A percentile compares a stretch with the other conserved stretches of the same genome.
Conservation (phyloP, 2,329 filamentous ascomycete species). For the Neoascochyta sp. region DNA sequence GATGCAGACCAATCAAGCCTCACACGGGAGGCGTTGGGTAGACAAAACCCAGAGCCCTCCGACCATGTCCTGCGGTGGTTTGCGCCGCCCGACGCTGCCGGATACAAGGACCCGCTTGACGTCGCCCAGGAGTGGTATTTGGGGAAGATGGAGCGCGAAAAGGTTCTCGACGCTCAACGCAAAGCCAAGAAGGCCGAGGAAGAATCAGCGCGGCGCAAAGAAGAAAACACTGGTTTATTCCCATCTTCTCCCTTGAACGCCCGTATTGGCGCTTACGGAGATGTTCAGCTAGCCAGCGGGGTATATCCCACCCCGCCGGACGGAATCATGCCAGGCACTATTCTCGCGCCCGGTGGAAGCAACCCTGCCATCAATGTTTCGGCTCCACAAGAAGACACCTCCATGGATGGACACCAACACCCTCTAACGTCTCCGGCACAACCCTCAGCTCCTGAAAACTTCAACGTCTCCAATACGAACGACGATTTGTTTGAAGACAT, state of each 20-base stretch:
- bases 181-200: slow-evolving; percentile 46
- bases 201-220: slow-evolving; percentile 40
- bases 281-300: slow-evolving; percentile 36
- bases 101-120: slow-evolving; percentile 38
- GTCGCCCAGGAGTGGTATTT: slow-evolving; percentile 37
- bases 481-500: slow-evolving; percentile 69
- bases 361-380: slow-evolving; percentile 35
- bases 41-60: slow-evolving; percentile 1
- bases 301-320: slow-evolving; percentile 44
- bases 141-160: slow-evolving; percentile 35
- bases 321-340: slow-evolving; percentile 31
- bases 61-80: slow-evolving; percentile 27
- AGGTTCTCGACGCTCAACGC: slow-evolving; percentile 36
- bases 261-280: slow-evolving; percentile 32
- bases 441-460: slow-evolving; percentile 19
- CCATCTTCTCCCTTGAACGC: slow-evolving; percentile 39
- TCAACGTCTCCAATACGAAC: slow-evolving; percentile 21
- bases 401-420: slow-evolving; percentile 17
- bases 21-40: not conserved
- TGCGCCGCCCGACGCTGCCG: slow-evolving; percentile 21
- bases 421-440: slow-evolving; percentile 23
- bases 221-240: slow-evolving; percentile 24
- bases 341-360: slow-evolving; percentile 26
- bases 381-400: slow-evolving; percentile 21
- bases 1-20: slow-evolving; percentile 2